These are phyloP conservation scores for Heliosperma pusillum DNA, from an alignment of 148 eudicot genomes.

Conservation along the genomic window DNA sequence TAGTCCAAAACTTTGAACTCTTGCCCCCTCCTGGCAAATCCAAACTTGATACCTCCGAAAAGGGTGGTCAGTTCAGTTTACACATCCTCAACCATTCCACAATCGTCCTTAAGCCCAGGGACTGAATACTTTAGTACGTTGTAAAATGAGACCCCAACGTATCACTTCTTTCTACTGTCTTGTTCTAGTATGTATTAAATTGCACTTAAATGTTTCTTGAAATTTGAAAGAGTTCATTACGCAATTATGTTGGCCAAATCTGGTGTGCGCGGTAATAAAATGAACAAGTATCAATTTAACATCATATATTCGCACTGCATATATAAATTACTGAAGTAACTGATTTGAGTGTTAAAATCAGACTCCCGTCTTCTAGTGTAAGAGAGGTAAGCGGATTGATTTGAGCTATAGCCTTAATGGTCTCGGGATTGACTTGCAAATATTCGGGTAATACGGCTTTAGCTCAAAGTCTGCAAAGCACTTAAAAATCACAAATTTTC, in stretches of 20 bases:
- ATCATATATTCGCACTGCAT: neutral
- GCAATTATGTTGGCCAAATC: neutral
- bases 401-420: too few species aligned
- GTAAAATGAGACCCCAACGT: neutral
- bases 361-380: neutral
- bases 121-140: neutral
- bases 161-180: neutral
- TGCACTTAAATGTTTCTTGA: neutral
- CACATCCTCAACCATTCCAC: slow-evolving; percentile 64
- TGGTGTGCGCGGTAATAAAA: neutral
- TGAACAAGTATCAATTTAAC: neutral
- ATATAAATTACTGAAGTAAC: neutral
- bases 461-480: too few species aligned
- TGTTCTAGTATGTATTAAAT: neutral
- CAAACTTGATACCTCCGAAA: slow-evolving; percentile 62
- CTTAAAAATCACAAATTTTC: too few species aligned
- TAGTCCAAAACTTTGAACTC: slow-evolving; percentile 74
- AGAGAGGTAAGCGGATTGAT: too few species aligned
- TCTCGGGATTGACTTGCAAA: too few species aligned
- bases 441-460: too few species aligned
- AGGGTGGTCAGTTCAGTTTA: slow-evolving; percentile 67
- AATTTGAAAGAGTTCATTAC: neutral
- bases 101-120: slow-evolving; percentile 55
- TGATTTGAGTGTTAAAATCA: neutral
- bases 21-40: slow-evolving; percentile 67